Conservation (phyloP, 2,329 filamentous ascomycete species). For the Alternaria dauci region DNA sequence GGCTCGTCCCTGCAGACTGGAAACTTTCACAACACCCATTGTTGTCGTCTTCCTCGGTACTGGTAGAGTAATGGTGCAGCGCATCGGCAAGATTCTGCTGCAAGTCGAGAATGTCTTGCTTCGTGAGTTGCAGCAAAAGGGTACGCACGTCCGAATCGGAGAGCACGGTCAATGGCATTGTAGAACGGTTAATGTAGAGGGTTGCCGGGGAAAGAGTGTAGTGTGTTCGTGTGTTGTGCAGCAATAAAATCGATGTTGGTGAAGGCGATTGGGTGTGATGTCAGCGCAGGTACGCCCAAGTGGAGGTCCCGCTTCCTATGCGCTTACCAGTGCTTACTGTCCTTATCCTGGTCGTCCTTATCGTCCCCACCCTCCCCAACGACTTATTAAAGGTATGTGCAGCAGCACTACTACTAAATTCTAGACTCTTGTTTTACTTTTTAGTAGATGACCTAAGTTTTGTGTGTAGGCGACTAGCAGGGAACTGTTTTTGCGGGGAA, state of each 20-base stretch:
- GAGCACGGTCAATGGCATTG: slow-evolving; percentile 69
- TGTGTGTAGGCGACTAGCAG: too few relatives aligned
- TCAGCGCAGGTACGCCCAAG: slow-evolving; percentile 14
- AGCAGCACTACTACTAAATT: too few relatives aligned
- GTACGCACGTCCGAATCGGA: slow-evolving; percentile 64
- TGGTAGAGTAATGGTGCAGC: slow-evolving; percentile 71
- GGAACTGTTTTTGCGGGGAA: too few relatives aligned
- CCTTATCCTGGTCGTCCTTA: too few relatives aligned
- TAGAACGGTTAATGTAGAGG: background rate
- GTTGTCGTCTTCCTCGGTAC: slow-evolving; percentile 63
- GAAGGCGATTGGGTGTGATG: slow-evolving; percentile 5
- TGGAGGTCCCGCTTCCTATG: slow-evolving; percentile 13
- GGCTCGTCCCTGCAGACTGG: slow-evolving; percentile 68
- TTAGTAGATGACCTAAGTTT: too few relatives aligned
- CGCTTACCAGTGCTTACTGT: too few relatives aligned
- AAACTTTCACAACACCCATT: slow-evolving; percentile 66
- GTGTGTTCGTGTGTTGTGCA: background rate
- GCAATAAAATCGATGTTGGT: background rate
- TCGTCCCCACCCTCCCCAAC: too few relatives aligned
- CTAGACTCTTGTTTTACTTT: too few relatives aligned
- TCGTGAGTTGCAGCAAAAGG: slow-evolving; percentile 64
- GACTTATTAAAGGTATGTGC: too few relatives aligned
- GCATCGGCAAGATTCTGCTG: slow-evolving; percentile 67
- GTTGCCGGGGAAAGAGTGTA: background rate
- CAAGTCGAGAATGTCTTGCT: slow-evolving; percentile 65